These are phyloP conservation scores for Magnaporthiopsis rhizophila DNA, from an alignment of 2,329 filamentous ascomycete species.

Conservation along the genomic window DNA sequence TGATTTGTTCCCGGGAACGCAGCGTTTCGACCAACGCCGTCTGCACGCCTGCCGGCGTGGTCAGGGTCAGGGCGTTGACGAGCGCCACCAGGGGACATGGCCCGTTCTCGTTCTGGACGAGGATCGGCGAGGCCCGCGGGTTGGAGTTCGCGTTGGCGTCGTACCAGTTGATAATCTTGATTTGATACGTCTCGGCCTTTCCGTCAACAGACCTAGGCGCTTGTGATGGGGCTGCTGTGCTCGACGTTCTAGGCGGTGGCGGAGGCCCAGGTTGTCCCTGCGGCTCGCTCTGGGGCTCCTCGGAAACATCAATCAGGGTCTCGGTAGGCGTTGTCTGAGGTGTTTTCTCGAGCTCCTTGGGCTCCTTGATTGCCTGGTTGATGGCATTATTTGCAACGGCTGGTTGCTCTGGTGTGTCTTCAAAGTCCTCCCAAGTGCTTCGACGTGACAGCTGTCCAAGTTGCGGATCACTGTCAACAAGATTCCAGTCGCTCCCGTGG, in stretches of 20 bases:
- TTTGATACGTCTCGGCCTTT: conserved; percentile 74
- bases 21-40: conserved; percentile 73
- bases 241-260: conserved; percentile 14
- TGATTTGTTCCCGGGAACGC: conserved; percentile 76
- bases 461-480: conserved; percentile 36
- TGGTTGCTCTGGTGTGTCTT: conserved; percentile 16
- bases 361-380: neutral
- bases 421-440: conserved; percentile 31
- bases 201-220: conserved; percentile 35
- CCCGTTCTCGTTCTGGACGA: conserved; percentile 90
- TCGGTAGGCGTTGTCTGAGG: neutral
- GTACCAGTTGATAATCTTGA: conserved; percentile 84
- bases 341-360: neutral
- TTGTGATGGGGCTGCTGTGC: conserved; percentile 20
- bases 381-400: conserved; percentile 7
- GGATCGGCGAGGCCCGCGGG: conserved; percentile 71
- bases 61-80: conserved; percentile 84
- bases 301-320: neutral
- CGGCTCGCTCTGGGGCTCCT: neutral
- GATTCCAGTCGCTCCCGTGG: conserved; percentile 36
- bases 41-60: conserved; percentile 58
- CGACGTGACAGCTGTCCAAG: conserved; percentile 25
- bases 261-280: conserved; percentile 19
- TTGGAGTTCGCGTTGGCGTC: conserved; percentile 54
- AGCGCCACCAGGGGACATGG: conserved; percentile 89